Evolutionary conservation across 1,139 yeast genomes (phyloP), one percentile per base, ranked within the genome.

Genomic region (Suhomyces yuchorum): DNA sequence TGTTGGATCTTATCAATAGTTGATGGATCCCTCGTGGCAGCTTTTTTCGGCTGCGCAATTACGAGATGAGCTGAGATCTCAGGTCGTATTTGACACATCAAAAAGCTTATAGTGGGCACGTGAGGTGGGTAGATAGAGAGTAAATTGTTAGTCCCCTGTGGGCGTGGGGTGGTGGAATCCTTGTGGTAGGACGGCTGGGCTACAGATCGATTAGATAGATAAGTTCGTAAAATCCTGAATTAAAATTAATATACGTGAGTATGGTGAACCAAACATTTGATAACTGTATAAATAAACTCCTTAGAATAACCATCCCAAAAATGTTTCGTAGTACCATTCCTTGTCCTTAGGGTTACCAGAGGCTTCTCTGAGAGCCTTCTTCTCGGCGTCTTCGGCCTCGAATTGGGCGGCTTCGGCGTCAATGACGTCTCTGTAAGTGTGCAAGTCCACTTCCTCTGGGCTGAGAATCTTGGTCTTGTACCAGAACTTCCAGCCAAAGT

Each of bases 321-420:
- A 69, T 51, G 69, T 80, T 30, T 83, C 83, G 57, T 83, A 83
- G 58, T 73, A 74, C 86, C 86, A 82, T 52, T 59, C 64, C 46
- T 59, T 56, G 56, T 73, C 69, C 51, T 56, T 70, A 35, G 71
- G 77, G 54, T 67, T 71, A 42, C 79, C 79, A 55, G 68, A 68
- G 37, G 79, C 80, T 46, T 70, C 77, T 59, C 84, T 63, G 51
- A 74, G 61, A 49, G 82, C 81, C 53, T 65, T 61, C 51, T 63
- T 66, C 55, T 68, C 74, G 42, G 62, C 71, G 40, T 63, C 78
- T 52, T 67, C 70, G 20, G 70, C 70, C 48, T 75, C 75, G 56
- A 70, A 84, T 53, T 71, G 74, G 56, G 74, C 83, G 62, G 84
- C 88, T 63, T 85, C 91, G 35, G 81, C 81, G 61, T 85, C 92